These are phyloP conservation scores for Nematodospora valgi DNA, from an alignment of 805 yeast species.

Conservation along the genomic window DNA sequence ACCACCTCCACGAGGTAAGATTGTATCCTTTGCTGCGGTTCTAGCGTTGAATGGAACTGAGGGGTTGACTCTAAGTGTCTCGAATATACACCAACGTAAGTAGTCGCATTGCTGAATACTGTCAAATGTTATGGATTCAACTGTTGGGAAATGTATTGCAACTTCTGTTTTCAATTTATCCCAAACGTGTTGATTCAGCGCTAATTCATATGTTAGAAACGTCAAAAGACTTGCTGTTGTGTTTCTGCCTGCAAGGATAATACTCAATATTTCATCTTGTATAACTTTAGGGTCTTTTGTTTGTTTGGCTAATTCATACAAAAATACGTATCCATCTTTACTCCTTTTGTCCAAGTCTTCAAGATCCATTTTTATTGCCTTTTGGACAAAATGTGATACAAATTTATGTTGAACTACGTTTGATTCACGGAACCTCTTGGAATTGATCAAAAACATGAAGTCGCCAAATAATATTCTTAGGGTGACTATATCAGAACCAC, in stretches of 20 bases:
- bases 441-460: slow-evolving; percentile 21
- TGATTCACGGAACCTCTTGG: slow-evolving; percentile 21
- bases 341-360: slow-evolving; percentile 20
- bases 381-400: slow-evolving; percentile 22
- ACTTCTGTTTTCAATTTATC: slow-evolving; percentile 28
- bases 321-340: slow-evolving; percentile 29
- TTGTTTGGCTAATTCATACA: slow-evolving; percentile 35
- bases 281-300: slow-evolving; percentile 32
- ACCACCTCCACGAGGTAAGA: slow-evolving; percentile 34
- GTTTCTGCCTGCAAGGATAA: slow-evolving; percentile 42
- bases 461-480: slow-evolving; percentile 20
- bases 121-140: slow-evolving; percentile 27
- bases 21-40: slow-evolving; percentile 24
- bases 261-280: slow-evolving; percentile 37
- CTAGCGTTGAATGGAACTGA: slow-evolving; percentile 29
- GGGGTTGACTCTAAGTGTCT: slow-evolving; percentile 35
- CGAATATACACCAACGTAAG: slow-evolving; percentile 33
- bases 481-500: slow-evolving; percentile 27
- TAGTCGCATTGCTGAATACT: slow-evolving; percentile 36
- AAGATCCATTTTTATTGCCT: slow-evolving; percentile 23
- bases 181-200: slow-evolving; percentile 29
- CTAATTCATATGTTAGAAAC: slow-evolving; percentile 30
- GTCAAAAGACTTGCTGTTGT: slow-evolving; percentile 39
- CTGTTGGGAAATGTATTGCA: slow-evolving; percentile 20
- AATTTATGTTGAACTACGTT: slow-evolving; percentile 7